These are phyloP conservation scores for Oryza longistaminata DNA, from an alignment of 176 grass and related monocot species.

Conservation along the genomic window DNA sequence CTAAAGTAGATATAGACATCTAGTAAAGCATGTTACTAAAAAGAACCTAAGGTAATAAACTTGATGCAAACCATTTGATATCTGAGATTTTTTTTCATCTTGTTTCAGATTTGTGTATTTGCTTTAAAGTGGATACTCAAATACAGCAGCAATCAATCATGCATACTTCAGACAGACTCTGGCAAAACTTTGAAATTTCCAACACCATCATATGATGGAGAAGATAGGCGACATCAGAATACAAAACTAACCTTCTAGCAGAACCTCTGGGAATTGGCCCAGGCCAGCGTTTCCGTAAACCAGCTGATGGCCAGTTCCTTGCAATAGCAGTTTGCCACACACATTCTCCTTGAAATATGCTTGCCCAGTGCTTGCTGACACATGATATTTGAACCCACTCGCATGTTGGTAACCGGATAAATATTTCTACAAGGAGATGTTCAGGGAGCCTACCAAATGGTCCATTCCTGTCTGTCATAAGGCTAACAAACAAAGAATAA, in stretches of 20 bases:
- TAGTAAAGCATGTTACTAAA: background rate
- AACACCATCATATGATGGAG: constrained; percentile 13
- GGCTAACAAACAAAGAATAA: constrained; percentile 38
- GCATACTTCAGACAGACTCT: background rate
- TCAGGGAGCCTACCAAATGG: constrained; percentile 76
- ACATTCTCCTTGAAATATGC: constrained; percentile 77
- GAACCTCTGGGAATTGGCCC: constrained; percentile 95
- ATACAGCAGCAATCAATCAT: background rate
- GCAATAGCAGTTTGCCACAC: constrained; percentile 86
- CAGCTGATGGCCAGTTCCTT: constrained; percentile 67
- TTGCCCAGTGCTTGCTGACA: constrained; percentile 79
- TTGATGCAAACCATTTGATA: background rate
- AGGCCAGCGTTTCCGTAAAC: constrained; percentile 77
- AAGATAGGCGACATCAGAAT: background rate
- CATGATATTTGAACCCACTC: constrained; percentile 80
- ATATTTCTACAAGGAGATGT: constrained; percentile 85
- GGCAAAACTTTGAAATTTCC: background rate
- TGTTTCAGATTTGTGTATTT: background rate
- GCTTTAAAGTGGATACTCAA: background rate
- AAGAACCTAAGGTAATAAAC: background rate
- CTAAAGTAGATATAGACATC: background rate
- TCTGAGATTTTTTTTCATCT: background rate
- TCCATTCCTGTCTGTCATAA: constrained; percentile 60
- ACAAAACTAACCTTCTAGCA: constrained; percentile 66
- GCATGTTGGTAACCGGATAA: constrained; percentile 55